A percentile compares a stretch with the other conserved stretches of the same genome.
phyloP scores from a whole-genome alignment of 345 rosid species.

The Mallotus nudiflorus region DNA sequence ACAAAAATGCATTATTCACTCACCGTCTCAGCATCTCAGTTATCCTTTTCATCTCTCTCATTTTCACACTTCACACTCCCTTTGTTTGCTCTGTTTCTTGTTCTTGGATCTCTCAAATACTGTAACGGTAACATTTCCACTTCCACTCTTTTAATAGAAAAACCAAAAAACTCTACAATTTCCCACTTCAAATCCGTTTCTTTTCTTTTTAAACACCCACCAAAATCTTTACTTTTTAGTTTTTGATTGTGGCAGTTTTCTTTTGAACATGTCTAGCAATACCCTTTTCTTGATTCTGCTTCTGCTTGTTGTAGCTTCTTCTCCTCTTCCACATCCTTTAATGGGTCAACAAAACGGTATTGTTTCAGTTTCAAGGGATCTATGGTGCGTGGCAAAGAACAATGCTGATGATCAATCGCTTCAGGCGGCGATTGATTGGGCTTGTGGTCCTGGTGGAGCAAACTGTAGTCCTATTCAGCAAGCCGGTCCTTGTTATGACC shows the following conservation, averaged over 20 bases:
- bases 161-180: neutral
- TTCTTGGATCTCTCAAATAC: conserved; percentile 4
- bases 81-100: neutral
- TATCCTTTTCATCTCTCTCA: neutral
- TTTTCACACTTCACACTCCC: neutral
- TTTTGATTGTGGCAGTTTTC: no score
- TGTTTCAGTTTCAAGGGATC: conserved; percentile 44
- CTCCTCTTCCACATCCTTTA: neutral
- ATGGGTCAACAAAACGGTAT: conserved; percentile 23
- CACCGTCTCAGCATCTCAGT: neutral
- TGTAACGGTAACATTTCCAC: conserved; percentile 22
- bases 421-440: conserved; percentile 73
- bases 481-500: conserved; percentile 68
- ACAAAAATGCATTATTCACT: no score
- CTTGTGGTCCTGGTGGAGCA: conserved; percentile 72
- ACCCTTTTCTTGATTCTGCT: neutral
- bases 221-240: neutral
- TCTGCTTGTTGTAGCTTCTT: no score
- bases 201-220: neutral
- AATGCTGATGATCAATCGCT: conserved; percentile 74
- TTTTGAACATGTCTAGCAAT: conserved; percentile 2
- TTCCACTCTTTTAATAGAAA: neutral
- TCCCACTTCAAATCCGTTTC: conserved; percentile 10
- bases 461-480: conserved; percentile 60
- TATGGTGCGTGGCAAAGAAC: conserved; percentile 93